Conservation (phyloP, 495 filamentous ascomycete genomes). For the Aspergillus diversus region DNA sequence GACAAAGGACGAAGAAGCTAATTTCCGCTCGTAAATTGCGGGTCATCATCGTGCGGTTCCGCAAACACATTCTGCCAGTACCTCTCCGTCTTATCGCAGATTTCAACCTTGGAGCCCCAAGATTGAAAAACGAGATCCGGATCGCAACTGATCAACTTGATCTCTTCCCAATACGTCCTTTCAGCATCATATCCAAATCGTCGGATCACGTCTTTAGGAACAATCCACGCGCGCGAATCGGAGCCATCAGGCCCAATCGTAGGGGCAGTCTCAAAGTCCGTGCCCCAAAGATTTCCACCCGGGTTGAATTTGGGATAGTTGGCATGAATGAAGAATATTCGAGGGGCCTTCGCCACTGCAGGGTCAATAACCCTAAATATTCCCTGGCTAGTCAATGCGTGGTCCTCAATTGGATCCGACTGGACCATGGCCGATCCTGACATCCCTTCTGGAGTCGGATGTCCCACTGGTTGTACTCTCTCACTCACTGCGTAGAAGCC, state of each 20-base stretch:
- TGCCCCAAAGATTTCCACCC: conserved; percentile 45
- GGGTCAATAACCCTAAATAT: conserved; percentile 46
- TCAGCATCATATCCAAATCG: conserved; percentile 57
- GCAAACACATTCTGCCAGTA: conserved; percentile 50
- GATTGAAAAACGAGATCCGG: conserved; percentile 42
- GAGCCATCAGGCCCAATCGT: conserved; percentile 43
- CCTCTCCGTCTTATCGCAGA: conserved; percentile 41
- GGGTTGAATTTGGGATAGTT: conserved; percentile 61
- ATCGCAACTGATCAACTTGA: conserved; percentile 52
- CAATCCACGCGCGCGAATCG: conserved; percentile 47
- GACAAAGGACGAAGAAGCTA: conserved; percentile 4
- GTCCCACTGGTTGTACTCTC: conserved; percentile 46
- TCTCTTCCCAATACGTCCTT: conserved; percentile 55
- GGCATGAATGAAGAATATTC: conserved; percentile 57
- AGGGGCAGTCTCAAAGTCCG: conserved; percentile 43
- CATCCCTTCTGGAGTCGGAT: conserved; percentile 33
- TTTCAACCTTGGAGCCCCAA: conserved; percentile 40
- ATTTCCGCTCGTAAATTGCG: conserved; percentile 36
- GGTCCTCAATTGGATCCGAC: conserved; percentile 51
- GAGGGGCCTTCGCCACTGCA: conserved; percentile 33
- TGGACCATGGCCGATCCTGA: conserved; percentile 49
- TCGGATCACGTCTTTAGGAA: conserved; percentile 37
- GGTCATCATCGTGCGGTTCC: conserved; percentile 41
- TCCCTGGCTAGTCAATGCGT: conserved; percentile 38
- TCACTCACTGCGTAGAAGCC: conserved; percentile 57